Conservation (phyloP, 768 basidiomycete genomes). For the Chalciporus chontae region DNA sequence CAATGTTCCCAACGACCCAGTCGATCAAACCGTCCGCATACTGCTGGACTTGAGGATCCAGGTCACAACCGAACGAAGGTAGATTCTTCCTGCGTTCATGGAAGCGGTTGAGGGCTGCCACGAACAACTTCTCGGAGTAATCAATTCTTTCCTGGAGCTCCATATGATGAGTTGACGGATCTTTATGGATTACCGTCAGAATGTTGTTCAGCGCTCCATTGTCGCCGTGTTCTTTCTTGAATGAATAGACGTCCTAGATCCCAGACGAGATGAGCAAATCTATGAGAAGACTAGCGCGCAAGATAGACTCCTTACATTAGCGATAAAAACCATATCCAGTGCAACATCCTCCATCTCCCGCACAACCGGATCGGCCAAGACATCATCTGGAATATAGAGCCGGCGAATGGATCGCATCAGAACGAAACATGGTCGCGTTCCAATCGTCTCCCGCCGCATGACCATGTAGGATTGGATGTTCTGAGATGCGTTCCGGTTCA, state of each 20-base stretch:
- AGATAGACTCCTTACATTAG: slow-evolving; percentile 14
- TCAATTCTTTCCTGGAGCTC: slow-evolving; percentile 24
- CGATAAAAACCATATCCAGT: slow-evolving; percentile 27
- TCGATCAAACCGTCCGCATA: slow-evolving; percentile 28
- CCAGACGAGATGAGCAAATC: not conserved
- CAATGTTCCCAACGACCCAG: slow-evolving; percentile 25
- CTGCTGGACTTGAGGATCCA: slow-evolving; percentile 15
- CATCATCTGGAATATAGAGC: slow-evolving; percentile 22
- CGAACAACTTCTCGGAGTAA: slow-evolving; percentile 20
- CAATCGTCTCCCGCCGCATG: slow-evolving; percentile 27
- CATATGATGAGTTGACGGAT: slow-evolving; percentile 21
- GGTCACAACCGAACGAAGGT: slow-evolving; percentile 15
- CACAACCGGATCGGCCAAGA: slow-evolving; percentile 21
- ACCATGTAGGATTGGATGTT: slow-evolving; percentile 27
- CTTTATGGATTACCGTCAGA: slow-evolving; percentile 25
- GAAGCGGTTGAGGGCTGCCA: slow-evolving; percentile 20
- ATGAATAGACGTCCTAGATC: slow-evolving; percentile 27
- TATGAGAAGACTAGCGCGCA: not conserved
- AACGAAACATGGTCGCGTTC: slow-evolving; percentile 27
- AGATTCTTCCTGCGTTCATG: slow-evolving; percentile 16
- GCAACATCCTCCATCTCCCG: slow-evolving; percentile 26
- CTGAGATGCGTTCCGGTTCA: slow-evolving; percentile 7
- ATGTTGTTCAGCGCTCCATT: slow-evolving; percentile 29
- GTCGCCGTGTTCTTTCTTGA: slow-evolving; percentile 28
- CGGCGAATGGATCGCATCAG: slow-evolving; percentile 27